Base-by-base conservation (phyloP, 163 green algal genomes). In the Chlorella variabilis region DNA sequence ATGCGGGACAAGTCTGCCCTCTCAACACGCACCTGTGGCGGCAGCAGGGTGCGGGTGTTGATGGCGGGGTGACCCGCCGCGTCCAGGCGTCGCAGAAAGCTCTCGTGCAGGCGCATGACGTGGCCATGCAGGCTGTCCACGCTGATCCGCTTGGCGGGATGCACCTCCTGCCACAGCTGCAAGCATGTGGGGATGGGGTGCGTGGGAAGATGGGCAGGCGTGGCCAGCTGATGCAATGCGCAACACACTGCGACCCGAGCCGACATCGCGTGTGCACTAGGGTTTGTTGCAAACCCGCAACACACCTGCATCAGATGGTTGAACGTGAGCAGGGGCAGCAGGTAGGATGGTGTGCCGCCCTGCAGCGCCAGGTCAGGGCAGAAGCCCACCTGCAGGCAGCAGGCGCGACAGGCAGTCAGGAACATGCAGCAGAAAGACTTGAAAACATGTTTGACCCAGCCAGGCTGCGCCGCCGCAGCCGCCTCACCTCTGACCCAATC, bases 281-380 rank as follows among this genome's bases (percentile, higher is more conserved):
- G n/a, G n/a, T n/a, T n/a, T n/a, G n/a, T n/a, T n/a, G n/a, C n/a
- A n/a, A n/a, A n/a, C n/a, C n/a, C n/a, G n/a, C 15, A 54, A 54
- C 45, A 54, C 11, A 54, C 73, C 56, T 80, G 54, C 73, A 81
- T 68, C 4, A 81, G 42, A 49, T 78, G 59, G 61, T 86, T 86
- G 45, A 86, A 86, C 15, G 48, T 71, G 31, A 86, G 58, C 45
- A 86, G 61, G 23, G 81, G 81, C 61, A 83, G 81, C 59, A 86
- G 27, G 69, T 68, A 86, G 39, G 70, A 75, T 34, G 81, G 81
- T 2, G 81, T 86, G 69, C 81, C 81, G 25, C 81, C 81, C 77
- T 86, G 81, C 49, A 86, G 62, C 7, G 73, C 73, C 33, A 86
- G 66, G 4, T 71, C 59, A 9, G 81, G 42, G 23, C 27, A 45